Base-by-base conservation (phyloP, 192 early-diverging fungal species). In the Linnemannia hyalina region DNA sequence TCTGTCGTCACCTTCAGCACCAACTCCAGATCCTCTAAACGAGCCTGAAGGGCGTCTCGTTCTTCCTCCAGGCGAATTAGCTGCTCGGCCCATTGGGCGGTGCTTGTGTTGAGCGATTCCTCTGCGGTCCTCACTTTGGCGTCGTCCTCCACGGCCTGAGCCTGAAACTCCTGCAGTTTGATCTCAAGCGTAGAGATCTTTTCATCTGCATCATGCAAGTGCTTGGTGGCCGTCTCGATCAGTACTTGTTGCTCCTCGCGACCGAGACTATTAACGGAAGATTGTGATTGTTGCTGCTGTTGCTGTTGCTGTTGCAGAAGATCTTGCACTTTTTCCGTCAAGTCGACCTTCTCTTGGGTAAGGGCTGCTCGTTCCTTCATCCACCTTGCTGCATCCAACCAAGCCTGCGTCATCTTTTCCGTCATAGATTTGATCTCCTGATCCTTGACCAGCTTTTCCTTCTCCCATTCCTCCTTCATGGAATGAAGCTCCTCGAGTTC, bases 321-420 rank as follows among this genome's bases (percentile, higher is more conserved):
- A 26, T 70, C 78, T 55, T 73, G 79, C 6, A 85, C 7, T n/a
- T 73, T 52, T 11, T 81, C 75, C 26, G 54, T 49, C 44, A 89
- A 60, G 13, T 75, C 73, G 0, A 35, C 55, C 41, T 78, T 89
- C 60, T 88, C 76, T 15, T 82, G 72, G 6, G 82, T 46, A 16
- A 88, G 82, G 11, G 76, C 70, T 40, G 83, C 77, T 42, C 72
- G 42, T 44, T 86, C 84, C 63, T 81, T 86, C 57, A 78, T 79
- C 20, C 79, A 81, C 46, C 70, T 73, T 15, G 84, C 78, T 26
- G 76, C 79, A 22, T 86, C 84, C 9, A 81, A n/a, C 84, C 84
- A 86, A 2, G 84, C 78, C 57, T 81, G 70, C n/a, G 84, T 86
- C 84, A 86, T 86, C 76, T 86, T 81, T 36, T 86, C 84, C 22